Base-by-base conservation (phyloP, 495 filamentous ascomycete species). In the Talaromyces proteolyticus region DNA sequence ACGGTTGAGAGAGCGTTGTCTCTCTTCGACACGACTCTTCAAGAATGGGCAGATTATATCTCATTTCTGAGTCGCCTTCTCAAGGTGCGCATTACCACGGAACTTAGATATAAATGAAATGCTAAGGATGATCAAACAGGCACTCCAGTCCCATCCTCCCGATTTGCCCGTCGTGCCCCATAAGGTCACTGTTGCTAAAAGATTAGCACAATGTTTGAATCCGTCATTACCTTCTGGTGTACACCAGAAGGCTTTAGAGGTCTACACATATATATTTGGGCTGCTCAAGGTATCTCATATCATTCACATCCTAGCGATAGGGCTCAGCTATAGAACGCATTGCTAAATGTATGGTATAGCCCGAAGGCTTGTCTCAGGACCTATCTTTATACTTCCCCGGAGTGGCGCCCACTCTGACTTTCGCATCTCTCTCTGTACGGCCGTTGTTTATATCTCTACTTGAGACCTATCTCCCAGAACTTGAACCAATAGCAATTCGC, bases 21-120 rank as follows among this genome's bases (percentile, higher is more conserved):
- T 22, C 70, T 95, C 22, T 99, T 96, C 68, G 93, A 99, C 68
- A 91, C 86, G 18, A 82, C 89, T 43, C 73, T 96, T 54, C 89
- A 96, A 67, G 93, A 97, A 81, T 99, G 93, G 93, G 92, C 94
- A 26, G 93, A 99, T 64, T 99, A 99, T 61, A 97, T 99, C 61
- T 95, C 92, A 8, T 97, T 97, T 63, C 75, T 99, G 25, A 90
- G 85, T 58, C 84, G 93, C 26, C 73, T 98, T 20, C 71, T 96
- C 47, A 98, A 96, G 82, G 91, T 92, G 57, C 53, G 64, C 22
- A 47, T 41, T 7, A 37, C 38, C 1, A 8, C 10, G 4, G 23
- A 25, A 50, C 50, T 18, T 37, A 42, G 25, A 22, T 53, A 25
- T 54, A 58, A 25, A 65, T 24, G 5, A 18, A 57, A 38, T 45